Conservation (phyloP, 768 basidiomycete species). For the Suillus hirtellus region DNA sequence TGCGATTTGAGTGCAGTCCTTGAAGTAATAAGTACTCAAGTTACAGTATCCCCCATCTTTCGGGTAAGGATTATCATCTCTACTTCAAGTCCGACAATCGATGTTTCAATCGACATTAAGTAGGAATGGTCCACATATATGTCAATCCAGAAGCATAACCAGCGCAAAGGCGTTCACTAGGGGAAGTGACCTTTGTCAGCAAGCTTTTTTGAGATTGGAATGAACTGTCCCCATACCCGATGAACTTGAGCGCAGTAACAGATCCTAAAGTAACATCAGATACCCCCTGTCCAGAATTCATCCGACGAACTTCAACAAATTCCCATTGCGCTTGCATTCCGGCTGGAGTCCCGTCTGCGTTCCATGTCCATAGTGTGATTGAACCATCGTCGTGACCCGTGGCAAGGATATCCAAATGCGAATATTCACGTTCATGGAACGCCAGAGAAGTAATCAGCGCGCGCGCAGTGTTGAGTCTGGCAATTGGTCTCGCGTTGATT, state of each 20-base stretch:
- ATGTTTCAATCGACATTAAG: neutral
- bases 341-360: slow-evolving; percentile 67
- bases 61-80: neutral
- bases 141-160: slow-evolving; percentile 10
- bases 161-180: slow-evolving; percentile 35
- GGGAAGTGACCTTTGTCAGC: slow-evolving; percentile 52
- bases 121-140: slow-evolving; percentile 10
- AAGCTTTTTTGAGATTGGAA: slow-evolving; percentile 30
- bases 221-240: slow-evolving; percentile 54
- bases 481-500: slow-evolving; percentile 81
- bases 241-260: slow-evolving; percentile 79
- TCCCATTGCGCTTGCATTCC: slow-evolving; percentile 74
- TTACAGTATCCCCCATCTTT: neutral
- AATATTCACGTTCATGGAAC: slow-evolving; percentile 90
- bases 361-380: slow-evolving; percentile 84
- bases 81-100: no score
- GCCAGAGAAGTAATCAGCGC: slow-evolving; percentile 72
- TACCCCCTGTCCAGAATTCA: slow-evolving; percentile 52
- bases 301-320: slow-evolving; percentile 65
- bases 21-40: neutral
- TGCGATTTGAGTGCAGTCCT: neutral
- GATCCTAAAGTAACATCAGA: slow-evolving; percentile 48
- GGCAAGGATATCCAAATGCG: slow-evolving; percentile 74
- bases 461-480: slow-evolving; percentile 53
- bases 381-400: slow-evolving; percentile 76